These are phyloP conservation scores for Rhododendron griersonianum DNA, from an alignment of 148 eudicot species.

Conservation along the genomic window DNA sequence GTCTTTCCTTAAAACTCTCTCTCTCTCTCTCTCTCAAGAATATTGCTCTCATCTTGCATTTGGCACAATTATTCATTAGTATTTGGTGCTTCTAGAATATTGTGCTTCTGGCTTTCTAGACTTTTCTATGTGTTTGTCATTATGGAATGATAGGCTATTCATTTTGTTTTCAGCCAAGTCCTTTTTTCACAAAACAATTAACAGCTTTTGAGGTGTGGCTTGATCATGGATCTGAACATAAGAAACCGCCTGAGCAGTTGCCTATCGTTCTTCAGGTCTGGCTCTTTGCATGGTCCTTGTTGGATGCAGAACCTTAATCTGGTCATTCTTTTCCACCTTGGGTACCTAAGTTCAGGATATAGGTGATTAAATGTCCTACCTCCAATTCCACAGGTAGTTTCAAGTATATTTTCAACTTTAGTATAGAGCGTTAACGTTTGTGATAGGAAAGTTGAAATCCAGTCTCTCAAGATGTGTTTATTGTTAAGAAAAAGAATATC, in stretches of 20 bases:
- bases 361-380: too few species aligned
- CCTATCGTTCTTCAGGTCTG: constrained; percentile 92
- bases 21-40: too few species aligned
- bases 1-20: too few species aligned
- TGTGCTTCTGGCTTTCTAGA: neutral
- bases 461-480: too few species aligned
- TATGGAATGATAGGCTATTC: constrained; percentile 2
- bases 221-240: constrained; percentile 84
- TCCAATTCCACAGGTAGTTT: too few species aligned
- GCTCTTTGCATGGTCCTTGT: neutral
- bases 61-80: neutral
- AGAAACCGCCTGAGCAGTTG: constrained; percentile 89
- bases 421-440: too few species aligned
- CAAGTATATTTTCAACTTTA: too few species aligned
- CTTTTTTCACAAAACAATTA: constrained; percentile 85
- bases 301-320: neutral
- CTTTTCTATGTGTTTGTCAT: neutral
- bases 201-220: constrained; percentile 97
- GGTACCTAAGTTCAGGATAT: too few species aligned
- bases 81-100: neutral
- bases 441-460: too few species aligned
- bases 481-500: too few species aligned
- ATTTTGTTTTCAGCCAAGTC: constrained; percentile 64
- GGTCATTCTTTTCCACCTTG: constrained; percentile 11
- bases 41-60: neutral